Base-by-base conservation (phyloP, 371 early-diverging fungal genomes). In the Chytridium lagenaria region DNA sequence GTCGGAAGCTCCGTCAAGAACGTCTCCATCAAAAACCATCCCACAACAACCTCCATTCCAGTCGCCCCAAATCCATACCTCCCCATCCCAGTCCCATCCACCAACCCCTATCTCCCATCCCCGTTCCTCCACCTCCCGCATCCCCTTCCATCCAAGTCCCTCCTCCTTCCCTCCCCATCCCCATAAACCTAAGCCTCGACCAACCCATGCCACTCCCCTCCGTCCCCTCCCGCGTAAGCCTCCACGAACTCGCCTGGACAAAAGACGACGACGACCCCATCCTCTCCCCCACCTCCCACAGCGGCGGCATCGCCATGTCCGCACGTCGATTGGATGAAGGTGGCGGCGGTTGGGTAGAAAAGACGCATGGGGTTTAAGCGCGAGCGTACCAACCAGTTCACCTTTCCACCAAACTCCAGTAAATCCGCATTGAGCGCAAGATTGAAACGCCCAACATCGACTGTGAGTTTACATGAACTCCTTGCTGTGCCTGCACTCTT, bases 171-270 rank as follows among this genome's bases (percentile, higher is more conserved):
- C 19, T 55, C 55, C 55, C 55, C 10, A 28, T 55, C 10, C 55
- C 55, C 55, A 55, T 55, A 10, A 55, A 55, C 26, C 55, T 55
- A 10, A 23, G 23, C 55, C 55, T 55, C 10, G 55, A 55, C 55
- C 55, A 55, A 26, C 55, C 55, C 55, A 55, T 55, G 55, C 55
- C 55, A 10, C 10, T 55, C 26, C 55, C 55, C 10, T 55, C 55
- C 5, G 55, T 55, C 10, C 55, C 55, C 10, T 55, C 55, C 5
- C 55, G 55, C 26, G 55, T 55, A 55, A 55, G 55, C 55, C 30
- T 55, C 10, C 55, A 55, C 55, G 55, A 55, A 26, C 55, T 55
- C 26, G 55, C 55, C 16, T 55, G 55, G 55, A 55, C 55, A 7
- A 16, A 26, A 10, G 55, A 55, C 7, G 55, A 55, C 16, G 55